These are phyloP conservation scores for Penicillium sp. DNA, from an alignment of 2,329 filamentous ascomycete genomes.

Conservation along the genomic window DNA sequence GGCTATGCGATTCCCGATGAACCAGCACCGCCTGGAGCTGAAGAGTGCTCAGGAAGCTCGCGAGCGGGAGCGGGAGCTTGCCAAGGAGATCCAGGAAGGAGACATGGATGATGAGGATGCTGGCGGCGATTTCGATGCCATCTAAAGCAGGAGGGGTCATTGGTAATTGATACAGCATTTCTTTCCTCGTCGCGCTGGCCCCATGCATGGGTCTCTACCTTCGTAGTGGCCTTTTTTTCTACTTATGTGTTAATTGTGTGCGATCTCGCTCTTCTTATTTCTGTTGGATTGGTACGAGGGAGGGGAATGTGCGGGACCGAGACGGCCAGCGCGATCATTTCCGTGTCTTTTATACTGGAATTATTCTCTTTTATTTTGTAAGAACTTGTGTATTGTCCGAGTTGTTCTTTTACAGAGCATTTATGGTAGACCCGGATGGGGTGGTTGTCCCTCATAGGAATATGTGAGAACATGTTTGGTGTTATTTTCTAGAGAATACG, in stretches of 20 bases:
- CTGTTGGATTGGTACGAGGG: constrained; percentile 36
- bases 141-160: constrained; percentile 62
- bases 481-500: constrained; percentile 11
- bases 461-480: neutral
- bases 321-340: constrained; percentile 35
- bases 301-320: constrained; percentile 35
- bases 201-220: constrained; percentile 25
- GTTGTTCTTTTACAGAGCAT: constrained; percentile 4
- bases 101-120: constrained; percentile 97
- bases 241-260: constrained; percentile 39
- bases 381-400: constrained; percentile 11
- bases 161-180: constrained; percentile 32
- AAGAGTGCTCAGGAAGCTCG: constrained; percentile 99
- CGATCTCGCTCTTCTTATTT: constrained; percentile 30
- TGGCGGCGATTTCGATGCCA: constrained; percentile 92
- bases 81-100: constrained; percentile 98
- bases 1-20: constrained; percentile 99
- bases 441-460: neutral
- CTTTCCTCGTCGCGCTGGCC: constrained; percentile 20
- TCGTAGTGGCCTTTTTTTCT: constrained; percentile 31
- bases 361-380: constrained; percentile 27
- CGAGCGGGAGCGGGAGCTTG: constrained; percentile 93
- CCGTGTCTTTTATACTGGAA: constrained; percentile 38
- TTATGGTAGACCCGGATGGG: constrained; percentile 4
- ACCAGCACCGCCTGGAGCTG: constrained; percentile 94